Evolutionary conservation across 805 yeast genomes (phyloP), one percentile per base, ranked within the genome.

Genomic region (Wickerhamomyces bisporus): DNA sequence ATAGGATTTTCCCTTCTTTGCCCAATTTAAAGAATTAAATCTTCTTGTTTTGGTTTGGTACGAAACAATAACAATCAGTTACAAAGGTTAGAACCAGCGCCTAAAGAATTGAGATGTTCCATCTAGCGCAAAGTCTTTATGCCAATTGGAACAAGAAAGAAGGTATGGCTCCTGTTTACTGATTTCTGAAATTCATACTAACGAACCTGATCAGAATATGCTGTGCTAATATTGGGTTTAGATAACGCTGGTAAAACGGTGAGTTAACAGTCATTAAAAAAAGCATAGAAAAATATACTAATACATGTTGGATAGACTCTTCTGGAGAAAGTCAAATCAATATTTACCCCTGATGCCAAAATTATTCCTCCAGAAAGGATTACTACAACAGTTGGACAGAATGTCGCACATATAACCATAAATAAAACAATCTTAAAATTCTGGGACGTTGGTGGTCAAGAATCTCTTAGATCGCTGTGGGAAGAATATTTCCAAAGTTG

Each of bases 391-490:
- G 94, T 91, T 32, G 98, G 98, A 4, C 98, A 93, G 58, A 93
- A 93, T 57, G 85, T 68, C 48, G 62, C 66, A 40, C 54, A 62
- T 34, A 49, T 77, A 53, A 40, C 58, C 43, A 47, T 68, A 42
- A 66, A 70, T 40, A 53, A 53, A 12, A 53, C 54, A 21, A 46
- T 52, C 36, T 66, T 93, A 39, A 89, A 88, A 55, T 77, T 93
- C 52, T 91, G 98, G 98, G 98, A 91, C 59, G 79, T 91, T 29
- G 98, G 98, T 10, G 98, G 98, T 11, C 98, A 91, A 61, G 81
- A 80, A 55, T 69, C 83, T n/a, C 66, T 91, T 33, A 70, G 98
- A 34, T 66, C 77, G 21, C 70, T 93, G 71, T 91, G 98, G 98
- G 71, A 81, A 6, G 78, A 86, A 43, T 93, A 91, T 66, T 93